A percentile compares a stretch with the other conserved stretches of the same genome.
Evolutionary conservation across 1,284 basidiomycete genomes (phyloP).

Genomic region (Exobasidium cylindrosporum): DNA sequence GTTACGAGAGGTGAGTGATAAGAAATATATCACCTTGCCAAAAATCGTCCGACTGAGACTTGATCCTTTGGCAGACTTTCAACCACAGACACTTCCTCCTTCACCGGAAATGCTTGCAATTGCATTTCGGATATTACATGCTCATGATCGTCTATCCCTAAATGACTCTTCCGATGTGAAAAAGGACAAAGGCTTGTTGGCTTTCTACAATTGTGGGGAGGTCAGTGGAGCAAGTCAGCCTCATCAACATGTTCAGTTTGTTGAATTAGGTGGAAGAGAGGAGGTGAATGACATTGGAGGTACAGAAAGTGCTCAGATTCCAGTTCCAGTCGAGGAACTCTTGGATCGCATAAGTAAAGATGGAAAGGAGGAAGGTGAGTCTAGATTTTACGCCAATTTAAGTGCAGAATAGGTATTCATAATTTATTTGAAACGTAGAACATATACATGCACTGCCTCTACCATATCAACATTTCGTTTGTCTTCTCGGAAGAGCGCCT

Average conservation of each 20-base stretch:
- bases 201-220: slow-evolving; percentile 52
- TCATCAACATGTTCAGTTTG: slow-evolving; percentile 50
- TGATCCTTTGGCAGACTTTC: too few relatives aligned
- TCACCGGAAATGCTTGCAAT: slow-evolving; percentile 36
- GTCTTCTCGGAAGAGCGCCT: slow-evolving; percentile 27
- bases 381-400: background rate
- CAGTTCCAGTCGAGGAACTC: slow-evolving; percentile 34
- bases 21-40: too few relatives aligned
- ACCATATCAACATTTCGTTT: slow-evolving; percentile 53
- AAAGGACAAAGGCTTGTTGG: slow-evolving; percentile 28
- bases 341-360: slow-evolving; percentile 42
- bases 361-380: slow-evolving; percentile 39
- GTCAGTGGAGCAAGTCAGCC: slow-evolving; percentile 45
- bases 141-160: slow-evolving; percentile 14
- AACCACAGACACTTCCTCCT: slow-evolving; percentile 45
- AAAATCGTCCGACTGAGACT: too few relatives aligned
- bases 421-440: background rate
- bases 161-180: background rate
- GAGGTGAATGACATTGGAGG: slow-evolving; percentile 22
- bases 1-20: slow-evolving; percentile 28
- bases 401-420: background rate
- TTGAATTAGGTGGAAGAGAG: slow-evolving; percentile 24
- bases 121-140: slow-evolving; percentile 35
- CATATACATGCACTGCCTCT: slow-evolving; percentile 40
- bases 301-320: slow-evolving; percentile 25